Percentiles rank a stretch among this genome's conserved stretches.
Conservation (phyloP, 2,329 filamentous ascomycete species). For the Fusarium sp. region DNA sequence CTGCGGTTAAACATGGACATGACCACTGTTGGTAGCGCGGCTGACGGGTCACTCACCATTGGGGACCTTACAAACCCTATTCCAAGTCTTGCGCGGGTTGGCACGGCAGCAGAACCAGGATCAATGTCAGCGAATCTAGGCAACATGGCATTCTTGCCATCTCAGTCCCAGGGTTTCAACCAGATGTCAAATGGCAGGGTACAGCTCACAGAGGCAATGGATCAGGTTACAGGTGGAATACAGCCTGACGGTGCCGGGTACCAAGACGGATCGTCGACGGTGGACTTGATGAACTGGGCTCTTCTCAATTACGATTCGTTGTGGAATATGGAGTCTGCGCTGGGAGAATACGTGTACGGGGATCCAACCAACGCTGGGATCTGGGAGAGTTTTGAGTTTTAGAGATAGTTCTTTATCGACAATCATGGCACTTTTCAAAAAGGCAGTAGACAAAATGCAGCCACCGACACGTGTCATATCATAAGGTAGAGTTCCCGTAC, state of each 20-base stretch:
- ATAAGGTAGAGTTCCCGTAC: neutral
- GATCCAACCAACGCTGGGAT: conserved; percentile 4
- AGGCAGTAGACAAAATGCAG: neutral
- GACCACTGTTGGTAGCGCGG: accelerated
- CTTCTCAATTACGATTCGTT: conserved; percentile 20
- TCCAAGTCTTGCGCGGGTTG: neutral
- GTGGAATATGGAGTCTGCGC: conserved; percentile 28
- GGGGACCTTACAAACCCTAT: neutral
- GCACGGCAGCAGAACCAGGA: accelerated
- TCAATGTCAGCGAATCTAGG: neutral
- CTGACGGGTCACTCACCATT: neutral
- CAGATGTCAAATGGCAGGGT: neutral
- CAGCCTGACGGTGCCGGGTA: neutral
- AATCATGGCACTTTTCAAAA: neutral
- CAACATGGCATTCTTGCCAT: neutral
- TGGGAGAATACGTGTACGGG: conserved; percentile 27
- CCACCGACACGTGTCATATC: neutral
- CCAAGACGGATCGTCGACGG: conserved; percentile 1
- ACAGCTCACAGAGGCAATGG: neutral
- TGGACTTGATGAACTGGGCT: conserved; percentile 16
- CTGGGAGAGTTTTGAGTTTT: conserved; percentile 17
- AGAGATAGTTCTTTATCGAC: neutral
- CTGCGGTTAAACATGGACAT: neutral
- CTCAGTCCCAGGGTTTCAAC: conserved; percentile 3
- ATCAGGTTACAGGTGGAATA: neutral